Evolutionary conservation across 768 basidiomycete species (phyloP).

Genomic region (Rhodosporidiobolus sp.): DNA sequence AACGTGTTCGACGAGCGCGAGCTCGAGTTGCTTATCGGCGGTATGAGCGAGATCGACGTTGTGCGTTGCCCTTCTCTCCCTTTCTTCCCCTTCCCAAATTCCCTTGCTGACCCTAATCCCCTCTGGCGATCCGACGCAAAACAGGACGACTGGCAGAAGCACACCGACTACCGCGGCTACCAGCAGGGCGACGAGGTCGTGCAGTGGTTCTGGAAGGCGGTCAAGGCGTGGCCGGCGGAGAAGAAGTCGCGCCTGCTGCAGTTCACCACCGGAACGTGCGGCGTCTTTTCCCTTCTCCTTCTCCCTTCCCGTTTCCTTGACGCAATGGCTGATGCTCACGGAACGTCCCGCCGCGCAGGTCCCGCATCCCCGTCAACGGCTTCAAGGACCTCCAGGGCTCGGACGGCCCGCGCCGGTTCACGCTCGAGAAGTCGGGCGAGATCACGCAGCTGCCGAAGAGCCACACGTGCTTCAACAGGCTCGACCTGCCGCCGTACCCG

Average conservation of each 20-base stretch:
- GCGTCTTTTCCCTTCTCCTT: constrained; percentile 75
- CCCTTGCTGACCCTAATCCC: background rate
- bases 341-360: too few relatives aligned
- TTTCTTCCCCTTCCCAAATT: background rate
- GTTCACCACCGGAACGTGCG: constrained; percentile 66
- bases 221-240: constrained; percentile 95
- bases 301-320: background rate
- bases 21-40: constrained; percentile 86
- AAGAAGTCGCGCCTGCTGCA: constrained; percentile 93
- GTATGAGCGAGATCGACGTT: constrained; percentile 99
- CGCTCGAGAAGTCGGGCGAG: constrained; percentile 96
- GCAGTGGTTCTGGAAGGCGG: constrained; percentile 99
- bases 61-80: background rate
- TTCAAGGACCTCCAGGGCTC: constrained; percentile 98
- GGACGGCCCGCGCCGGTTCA: constrained; percentile 93
- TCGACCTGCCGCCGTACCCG: constrained; percentile 96
- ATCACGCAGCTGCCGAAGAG: constrained; percentile 94
- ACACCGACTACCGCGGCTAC: constrained; percentile 96
- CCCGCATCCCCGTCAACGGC: constrained; percentile 88
- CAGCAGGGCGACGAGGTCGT: constrained; percentile 79
- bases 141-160: constrained; percentile 92
- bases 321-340: background rate
- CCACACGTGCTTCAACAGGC: constrained; percentile 95
- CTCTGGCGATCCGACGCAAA: constrained; percentile 49
- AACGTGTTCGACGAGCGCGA: constrained; percentile 99